Evolutionary conservation across 768 basidiomycete genomes (phyloP).

Genomic region (Macrolepiota dolichaula): DNA sequence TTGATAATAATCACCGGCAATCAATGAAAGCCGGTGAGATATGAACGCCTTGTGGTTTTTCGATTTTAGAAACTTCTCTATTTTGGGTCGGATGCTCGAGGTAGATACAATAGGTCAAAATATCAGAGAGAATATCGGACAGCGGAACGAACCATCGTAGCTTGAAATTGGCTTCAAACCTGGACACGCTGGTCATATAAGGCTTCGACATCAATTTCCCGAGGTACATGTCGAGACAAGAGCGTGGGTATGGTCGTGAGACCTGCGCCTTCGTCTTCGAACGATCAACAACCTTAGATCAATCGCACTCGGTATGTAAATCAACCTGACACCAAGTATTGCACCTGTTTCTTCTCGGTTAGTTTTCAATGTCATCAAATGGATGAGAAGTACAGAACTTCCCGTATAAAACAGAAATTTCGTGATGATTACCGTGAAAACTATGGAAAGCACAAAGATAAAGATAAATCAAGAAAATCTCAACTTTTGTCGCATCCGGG

Average conservation of each 20-base stretch:
- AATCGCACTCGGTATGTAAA: slow-evolving; percentile 3
- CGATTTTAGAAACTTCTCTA: background rate
- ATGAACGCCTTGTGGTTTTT: background rate
- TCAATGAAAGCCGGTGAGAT: background rate
- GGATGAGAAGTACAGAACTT: background rate
- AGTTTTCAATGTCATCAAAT: background rate
- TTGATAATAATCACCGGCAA: slow-evolving; percentile 11
- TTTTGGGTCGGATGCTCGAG: background rate
- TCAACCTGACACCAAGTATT: background rate
- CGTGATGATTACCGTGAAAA: background rate
- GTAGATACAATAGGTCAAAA: background rate
- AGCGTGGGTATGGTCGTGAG: slow-evolving; percentile 25
- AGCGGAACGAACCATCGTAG: slow-evolving; percentile 67
- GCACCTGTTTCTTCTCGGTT: background rate
- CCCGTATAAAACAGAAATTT: background rate
- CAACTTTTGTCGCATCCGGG: slow-evolving; percentile 20
- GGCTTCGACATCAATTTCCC: slow-evolving; percentile 52
- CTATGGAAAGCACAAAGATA: background rate
- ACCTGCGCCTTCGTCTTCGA: slow-evolving; percentile 35
- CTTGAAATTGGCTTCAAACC: slow-evolving; percentile 14
- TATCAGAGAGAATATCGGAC: slow-evolving; percentile 39
- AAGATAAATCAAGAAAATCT: slow-evolving; percentile 4
- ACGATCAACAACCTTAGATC: background rate
- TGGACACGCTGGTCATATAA: slow-evolving; percentile 45
- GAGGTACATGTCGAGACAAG: slow-evolving; percentile 34